phyloP scores from a whole-genome alignment of 306 rosid genomes.

The Vigna reflexopilosa region DNA sequence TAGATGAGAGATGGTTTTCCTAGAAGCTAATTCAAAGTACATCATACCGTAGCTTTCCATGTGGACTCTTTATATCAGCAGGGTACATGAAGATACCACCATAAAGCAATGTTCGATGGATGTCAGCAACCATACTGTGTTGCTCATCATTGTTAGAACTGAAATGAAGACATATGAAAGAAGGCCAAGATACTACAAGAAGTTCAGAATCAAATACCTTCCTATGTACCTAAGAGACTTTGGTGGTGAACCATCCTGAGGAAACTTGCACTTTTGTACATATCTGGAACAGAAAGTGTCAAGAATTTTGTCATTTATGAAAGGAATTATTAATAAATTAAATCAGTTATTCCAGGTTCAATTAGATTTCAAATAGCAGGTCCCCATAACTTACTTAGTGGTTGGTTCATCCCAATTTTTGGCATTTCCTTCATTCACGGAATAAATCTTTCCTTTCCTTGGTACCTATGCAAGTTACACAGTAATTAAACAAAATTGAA shows the following conservation, averaged over 20 bases:
- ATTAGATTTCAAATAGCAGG: constrained; percentile 25
- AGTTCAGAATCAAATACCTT: constrained; percentile 61
- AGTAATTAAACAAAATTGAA: constrained; percentile 10
- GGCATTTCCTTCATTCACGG: constrained; percentile 95
- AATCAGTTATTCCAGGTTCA: constrained; percentile 4
- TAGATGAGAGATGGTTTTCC: neutral
- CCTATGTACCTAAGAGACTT: constrained; percentile 93
- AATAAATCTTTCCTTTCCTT: constrained; percentile 83
- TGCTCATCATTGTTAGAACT: neutral
- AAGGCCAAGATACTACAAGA: neutral
- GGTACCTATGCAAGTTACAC: constrained; percentile 65
- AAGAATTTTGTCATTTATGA: constrained; percentile 9
- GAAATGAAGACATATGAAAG: constrained; percentile 24
- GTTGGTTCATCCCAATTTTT: constrained; percentile 91
- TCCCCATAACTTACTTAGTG: constrained; percentile 50
- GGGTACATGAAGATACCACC: constrained; percentile 99
- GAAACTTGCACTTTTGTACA: constrained; percentile 89
- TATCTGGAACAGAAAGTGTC: constrained; percentile 55
- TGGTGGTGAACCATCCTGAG: constrained; percentile 77
- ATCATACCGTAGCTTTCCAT: constrained; percentile 81
- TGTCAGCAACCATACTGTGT: constrained; percentile 96
- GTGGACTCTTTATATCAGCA: constrained; percentile 82
- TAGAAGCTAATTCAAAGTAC: constrained; percentile 16
- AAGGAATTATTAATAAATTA: neutral
- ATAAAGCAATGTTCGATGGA: constrained; percentile 95